Evolutionary conservation across 2,329 filamentous ascomycete genomes (phyloP), one percentile per base, ranked within the genome.

Genomic region (Verticillium albo-atrum): DNA sequence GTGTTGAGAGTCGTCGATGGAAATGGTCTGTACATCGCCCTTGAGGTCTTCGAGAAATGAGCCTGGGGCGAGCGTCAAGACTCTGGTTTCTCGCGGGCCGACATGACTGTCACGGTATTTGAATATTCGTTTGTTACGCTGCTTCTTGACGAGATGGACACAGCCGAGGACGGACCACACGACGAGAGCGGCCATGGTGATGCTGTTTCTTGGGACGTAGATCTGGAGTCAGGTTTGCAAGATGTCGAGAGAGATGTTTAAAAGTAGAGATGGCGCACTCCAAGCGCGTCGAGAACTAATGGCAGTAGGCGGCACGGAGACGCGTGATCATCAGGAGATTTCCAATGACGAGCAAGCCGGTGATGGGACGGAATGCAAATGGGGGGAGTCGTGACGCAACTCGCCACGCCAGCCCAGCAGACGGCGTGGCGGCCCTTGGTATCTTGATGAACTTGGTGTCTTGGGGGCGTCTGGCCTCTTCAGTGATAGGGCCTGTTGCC

Each of bases 1-100:
- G 27, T 52, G 57, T 4, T 56, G 52, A 7, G 61, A 34, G 26
- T 61, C 62, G 4, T 55, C 47, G 37, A 57, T 27, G 27, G 55
- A 57, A 10, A 57, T 32, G 27, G 27, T 57, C 25, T 57, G 55
- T 3, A 57, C 20, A 12, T 57, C 55, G 28, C 55, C 55, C 42
- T 52, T 50, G 26, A 57, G 42, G 35, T 57, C 37, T 23, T 57
- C 55, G n/a, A 52, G n/a, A 10, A 57, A 52, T 14, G 37, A 51
- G 5, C 55, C 55, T 4, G 55, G 55, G 3, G 20, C 55, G 6
- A 57, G 42, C 6, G 55, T 57, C 17, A 57, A 27, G 42, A 52
- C 17, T 5, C 55, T 7, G 3, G 42, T 51, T 23, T 57, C 55
- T 23, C 27, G 9, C 15, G 42, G 42, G 55, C 47, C 42, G 55